Percentiles rank a stretch among this genome's conserved stretches.
phyloP scores from a whole-genome alignment of 73 alveolate genomes.

The Effrenium voratum region DNA sequence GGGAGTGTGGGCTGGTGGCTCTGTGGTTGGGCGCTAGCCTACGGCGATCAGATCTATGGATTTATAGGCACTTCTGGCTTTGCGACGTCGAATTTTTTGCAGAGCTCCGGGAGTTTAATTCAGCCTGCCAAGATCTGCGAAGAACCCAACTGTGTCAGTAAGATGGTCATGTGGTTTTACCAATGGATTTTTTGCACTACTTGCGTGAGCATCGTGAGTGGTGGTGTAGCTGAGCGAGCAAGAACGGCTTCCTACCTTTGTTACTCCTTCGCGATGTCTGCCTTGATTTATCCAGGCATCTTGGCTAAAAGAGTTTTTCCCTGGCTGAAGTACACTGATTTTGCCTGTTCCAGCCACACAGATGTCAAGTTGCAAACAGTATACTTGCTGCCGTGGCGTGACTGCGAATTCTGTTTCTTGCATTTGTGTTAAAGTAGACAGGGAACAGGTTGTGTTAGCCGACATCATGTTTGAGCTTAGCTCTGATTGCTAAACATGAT shows the following conservation, averaged over 20 bases:
- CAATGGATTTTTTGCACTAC: constrained; percentile 95
- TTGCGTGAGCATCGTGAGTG: constrained; percentile 95
- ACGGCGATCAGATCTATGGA: constrained; percentile 50
- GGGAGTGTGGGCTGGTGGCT: constrained; percentile 94
- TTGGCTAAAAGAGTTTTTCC: no score
- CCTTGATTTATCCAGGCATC: constrained; percentile 95
- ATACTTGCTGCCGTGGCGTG: no score
- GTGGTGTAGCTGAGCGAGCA: constrained; percentile 95
- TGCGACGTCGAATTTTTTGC: constrained; percentile 54
- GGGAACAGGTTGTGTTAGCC: no score
- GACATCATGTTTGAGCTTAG: no score
- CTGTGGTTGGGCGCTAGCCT: constrained; percentile 95
- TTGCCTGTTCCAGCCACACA: no score
- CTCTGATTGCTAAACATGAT: no score
- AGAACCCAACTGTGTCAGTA: constrained; percentile 25
- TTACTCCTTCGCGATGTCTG: constrained; percentile 94
- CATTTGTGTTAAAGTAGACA: no score
- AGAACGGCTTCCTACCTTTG: constrained; percentile 86
- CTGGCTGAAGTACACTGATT: no score
- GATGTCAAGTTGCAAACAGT: no score
- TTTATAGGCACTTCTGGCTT: constrained; percentile 62
- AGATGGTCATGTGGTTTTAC: constrained; percentile 88
- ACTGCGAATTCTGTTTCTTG: no score
- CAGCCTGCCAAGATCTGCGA: constrained; percentile 10
- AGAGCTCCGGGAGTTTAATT: not conserved